phyloP scores from a whole-genome alignment of 495 filamentous ascomycete species.

The Friedmanniomyces endolithicus region DNA sequence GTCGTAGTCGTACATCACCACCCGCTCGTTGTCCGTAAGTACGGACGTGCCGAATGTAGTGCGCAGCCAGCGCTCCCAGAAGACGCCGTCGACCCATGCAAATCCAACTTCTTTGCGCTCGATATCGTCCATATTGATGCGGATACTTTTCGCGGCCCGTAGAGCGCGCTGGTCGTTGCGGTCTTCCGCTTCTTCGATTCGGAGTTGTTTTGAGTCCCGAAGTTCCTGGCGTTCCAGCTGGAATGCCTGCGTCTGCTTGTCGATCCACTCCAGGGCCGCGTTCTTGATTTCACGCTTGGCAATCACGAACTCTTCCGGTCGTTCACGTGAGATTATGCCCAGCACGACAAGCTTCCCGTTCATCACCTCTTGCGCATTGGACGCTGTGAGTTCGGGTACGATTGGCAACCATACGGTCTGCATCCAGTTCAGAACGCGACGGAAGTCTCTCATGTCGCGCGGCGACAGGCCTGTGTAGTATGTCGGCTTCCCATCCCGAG shows the following conservation, averaged over 20 bases:
- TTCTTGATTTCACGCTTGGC: conserved; percentile 87
- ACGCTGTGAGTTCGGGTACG: conserved; percentile 82
- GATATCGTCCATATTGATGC: conserved; percentile 74
- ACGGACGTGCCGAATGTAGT: conserved; percentile 88
- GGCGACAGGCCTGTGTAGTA: conserved; percentile 79
- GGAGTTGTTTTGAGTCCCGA: conserved; percentile 83
- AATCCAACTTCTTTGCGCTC: conserved; percentile 83
- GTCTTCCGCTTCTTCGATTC: conserved; percentile 93
- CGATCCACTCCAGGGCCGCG: conserved; percentile 94
- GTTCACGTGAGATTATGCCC: conserved; percentile 70
- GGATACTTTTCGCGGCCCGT: conserved; percentile 78
- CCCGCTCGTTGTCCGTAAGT: conserved; percentile 62
- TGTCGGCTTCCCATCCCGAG: conserved; percentile 72
- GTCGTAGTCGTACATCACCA: conserved; percentile 97
- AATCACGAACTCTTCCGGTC: conserved; percentile 62
- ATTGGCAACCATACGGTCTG: conserved; percentile 93
- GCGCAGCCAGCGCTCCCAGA: conserved; percentile 94
- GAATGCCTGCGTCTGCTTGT: conserved; percentile 80
- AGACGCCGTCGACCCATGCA: conserved; percentile 96
- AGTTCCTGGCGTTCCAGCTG: conserved; percentile 84
- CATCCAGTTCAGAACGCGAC: conserved; percentile 81
- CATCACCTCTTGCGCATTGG: conserved; percentile 90
- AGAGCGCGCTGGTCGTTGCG: conserved; percentile 78
- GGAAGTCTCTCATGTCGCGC: conserved; percentile 76
- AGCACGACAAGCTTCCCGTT: conserved; percentile 84